These are phyloP conservation scores for Heritiera fomes DNA, from an alignment of 345 rosid species.

Conservation along the genomic window DNA sequence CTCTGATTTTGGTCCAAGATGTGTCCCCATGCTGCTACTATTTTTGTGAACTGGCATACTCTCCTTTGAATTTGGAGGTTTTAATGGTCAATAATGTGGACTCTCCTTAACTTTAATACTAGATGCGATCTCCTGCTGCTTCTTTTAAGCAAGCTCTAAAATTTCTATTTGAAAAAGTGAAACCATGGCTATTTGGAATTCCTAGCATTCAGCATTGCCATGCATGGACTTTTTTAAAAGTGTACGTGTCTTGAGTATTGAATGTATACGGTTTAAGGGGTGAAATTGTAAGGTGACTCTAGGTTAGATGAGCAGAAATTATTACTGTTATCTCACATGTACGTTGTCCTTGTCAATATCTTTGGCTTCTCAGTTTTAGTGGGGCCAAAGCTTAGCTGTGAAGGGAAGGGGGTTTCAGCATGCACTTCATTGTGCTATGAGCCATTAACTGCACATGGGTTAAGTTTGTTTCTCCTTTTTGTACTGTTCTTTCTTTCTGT, in stretches of 20 bases:
- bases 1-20: not conserved
- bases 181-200: not conserved
- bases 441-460: slow-evolving; percentile 7
- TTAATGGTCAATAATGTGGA: not conserved
- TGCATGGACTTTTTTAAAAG: not conserved
- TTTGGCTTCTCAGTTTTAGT: not conserved
- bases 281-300: not conserved
- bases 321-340: not conserved
- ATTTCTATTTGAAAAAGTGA: not conserved
- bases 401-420: not conserved
- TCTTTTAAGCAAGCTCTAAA: not conserved
- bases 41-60: not conserved
- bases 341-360: too few relatives aligned
- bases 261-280: not conserved
- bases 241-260: too few relatives aligned
- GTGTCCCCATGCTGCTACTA: not conserved
- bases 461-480: not conserved
- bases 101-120: not conserved
- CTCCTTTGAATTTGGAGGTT: not conserved
- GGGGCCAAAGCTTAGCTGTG: not conserved
- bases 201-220: not conserved
- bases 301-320: not conserved
- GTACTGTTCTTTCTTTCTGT: not conserved
- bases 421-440: not conserved
- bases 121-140: not conserved